These are phyloP conservation scores for Wilhelminamyces savonicus DNA, from an alignment of 805 yeast genomes.

Conservation along the genomic window DNA sequence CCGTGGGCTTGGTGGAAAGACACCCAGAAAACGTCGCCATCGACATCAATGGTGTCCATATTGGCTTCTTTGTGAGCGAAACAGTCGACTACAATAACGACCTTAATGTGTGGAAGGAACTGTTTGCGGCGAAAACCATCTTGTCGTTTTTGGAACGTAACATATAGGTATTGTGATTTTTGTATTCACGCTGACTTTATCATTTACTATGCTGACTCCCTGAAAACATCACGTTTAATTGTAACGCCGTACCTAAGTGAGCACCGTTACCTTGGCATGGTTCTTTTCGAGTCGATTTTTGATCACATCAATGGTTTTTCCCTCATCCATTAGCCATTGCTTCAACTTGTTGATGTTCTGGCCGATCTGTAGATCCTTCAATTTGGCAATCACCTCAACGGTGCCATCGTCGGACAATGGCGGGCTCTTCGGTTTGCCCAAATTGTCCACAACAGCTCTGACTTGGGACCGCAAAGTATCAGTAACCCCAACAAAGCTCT, in stretches of 20 bases:
- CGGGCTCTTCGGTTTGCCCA: conserved; percentile 3
- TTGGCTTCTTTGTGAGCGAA: conserved; percentile 3
- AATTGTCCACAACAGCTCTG: conserved; percentile 4
- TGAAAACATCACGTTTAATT: no score
- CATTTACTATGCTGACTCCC: no score
- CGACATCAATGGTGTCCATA: conserved; percentile 5
- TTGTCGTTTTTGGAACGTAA: conserved; percentile 2
- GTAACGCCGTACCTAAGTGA: no score
- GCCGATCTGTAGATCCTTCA: conserved; percentile 12
- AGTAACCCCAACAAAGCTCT: conserved; percentile 7
- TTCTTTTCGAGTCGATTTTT: conserved; percentile 9
- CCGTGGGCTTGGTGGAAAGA: conserved; percentile 1
- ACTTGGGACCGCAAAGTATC: conserved; percentile 16
- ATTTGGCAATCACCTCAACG: conserved; percentile 1
- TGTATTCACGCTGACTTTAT: no score
- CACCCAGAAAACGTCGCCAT: conserved; percentile 4
- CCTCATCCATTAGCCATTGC: conserved; percentile 15
- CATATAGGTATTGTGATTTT: no score
- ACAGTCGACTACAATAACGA: conserved; percentile 2
- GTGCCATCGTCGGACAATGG: conserved; percentile 2
- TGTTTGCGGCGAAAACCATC: conserved; percentile 1
- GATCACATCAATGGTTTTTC: conserved; percentile 8
- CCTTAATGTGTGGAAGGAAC: conserved; percentile 1
- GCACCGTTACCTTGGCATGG: no score
- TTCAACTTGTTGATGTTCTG: conserved; percentile 9